phyloP scores from a whole-genome alignment of 768 basidiomycete genomes.

The Candolleomyces eurysporus region DNA sequence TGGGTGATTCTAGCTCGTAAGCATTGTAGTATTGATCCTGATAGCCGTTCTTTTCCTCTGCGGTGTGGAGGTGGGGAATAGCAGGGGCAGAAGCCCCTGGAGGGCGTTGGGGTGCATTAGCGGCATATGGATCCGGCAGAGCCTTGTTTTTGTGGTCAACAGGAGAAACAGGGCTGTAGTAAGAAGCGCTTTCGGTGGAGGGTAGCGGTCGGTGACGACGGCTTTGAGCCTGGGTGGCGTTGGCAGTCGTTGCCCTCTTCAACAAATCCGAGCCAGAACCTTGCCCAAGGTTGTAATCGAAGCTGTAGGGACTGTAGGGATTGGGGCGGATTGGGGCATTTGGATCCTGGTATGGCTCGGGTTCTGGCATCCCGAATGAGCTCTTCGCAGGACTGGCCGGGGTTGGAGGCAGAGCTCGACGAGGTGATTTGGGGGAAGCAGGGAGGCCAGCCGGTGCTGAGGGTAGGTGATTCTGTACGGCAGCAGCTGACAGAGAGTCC shows the following conservation, averaged over 20 bases:
- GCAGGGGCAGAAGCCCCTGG: constrained; percentile 21
- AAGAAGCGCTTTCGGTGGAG: constrained; percentile 3
- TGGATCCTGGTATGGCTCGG: constrained; percentile 36
- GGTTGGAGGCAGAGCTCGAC: constrained; percentile 44
- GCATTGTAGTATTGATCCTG: constrained; percentile 3
- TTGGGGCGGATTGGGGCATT: constrained; percentile 14
- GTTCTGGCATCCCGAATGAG: constrained; percentile 40
- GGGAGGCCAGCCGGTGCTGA: constrained; percentile 12
- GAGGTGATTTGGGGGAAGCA: constrained; percentile 25
- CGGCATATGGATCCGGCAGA: constrained; percentile 2
- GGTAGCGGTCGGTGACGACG: constrained; percentile 27
- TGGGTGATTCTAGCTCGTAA: background rate
- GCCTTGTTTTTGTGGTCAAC: constrained; percentile 9
- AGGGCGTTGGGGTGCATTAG: background rate
- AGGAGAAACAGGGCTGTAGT: constrained; percentile 3
- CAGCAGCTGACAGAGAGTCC: background rate
- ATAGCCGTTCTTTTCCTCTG: constrained; percentile 6
- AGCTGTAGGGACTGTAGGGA: constrained; percentile 15
- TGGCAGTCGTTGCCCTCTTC: constrained; percentile 21
- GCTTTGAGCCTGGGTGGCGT: constrained; percentile 15
- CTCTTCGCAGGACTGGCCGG: constrained; percentile 30
- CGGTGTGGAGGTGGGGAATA: background rate
- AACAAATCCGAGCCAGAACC: constrained; percentile 18
- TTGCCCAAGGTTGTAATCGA: constrained; percentile 13
- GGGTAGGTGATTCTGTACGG: background rate